A percentile compares a stretch with the other conserved stretches of the same genome.
Evolutionary conservation across 306 rosid genomes (phyloP).

Genomic region (Vigna hirtella): DNA sequence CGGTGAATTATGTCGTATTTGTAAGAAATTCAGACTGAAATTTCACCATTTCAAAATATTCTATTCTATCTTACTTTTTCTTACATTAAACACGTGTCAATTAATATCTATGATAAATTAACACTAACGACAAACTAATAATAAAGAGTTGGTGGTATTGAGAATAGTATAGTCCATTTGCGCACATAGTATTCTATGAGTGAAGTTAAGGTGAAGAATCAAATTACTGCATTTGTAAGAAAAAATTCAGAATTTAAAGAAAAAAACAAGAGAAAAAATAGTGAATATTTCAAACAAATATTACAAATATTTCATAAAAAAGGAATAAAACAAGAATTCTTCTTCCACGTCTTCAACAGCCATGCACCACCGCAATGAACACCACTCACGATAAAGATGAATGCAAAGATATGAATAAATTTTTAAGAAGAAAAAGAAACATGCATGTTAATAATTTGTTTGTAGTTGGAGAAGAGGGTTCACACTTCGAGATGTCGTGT

Average conservation of each 20-base stretch:
- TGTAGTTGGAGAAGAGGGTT: neutral
- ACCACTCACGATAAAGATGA: neutral
- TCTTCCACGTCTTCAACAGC: neutral
- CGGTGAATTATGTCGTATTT: no score
- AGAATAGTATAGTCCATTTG: neutral
- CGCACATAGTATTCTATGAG: slow-evolving; percentile 8
- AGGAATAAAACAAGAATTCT: no score
- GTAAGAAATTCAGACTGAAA: neutral
- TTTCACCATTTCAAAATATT: neutral
- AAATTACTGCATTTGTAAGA: no score
- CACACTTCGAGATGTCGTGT: slow-evolving; percentile 17
- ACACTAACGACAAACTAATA: neutral
- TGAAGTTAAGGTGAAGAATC: neutral
- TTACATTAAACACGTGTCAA: neutral
- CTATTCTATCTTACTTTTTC: neutral
- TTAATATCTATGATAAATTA: neutral
- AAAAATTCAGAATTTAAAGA: neutral
- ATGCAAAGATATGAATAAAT: no score
- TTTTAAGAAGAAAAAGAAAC: neutral
- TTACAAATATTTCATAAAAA: neutral
- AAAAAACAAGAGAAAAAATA: neutral
- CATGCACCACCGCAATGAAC: no score
- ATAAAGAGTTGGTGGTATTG: slow-evolving; percentile 3
- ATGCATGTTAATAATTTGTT: slow-evolving; percentile 22
- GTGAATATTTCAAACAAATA: neutral